Conservation (phyloP, 2,329 filamentous ascomycete species). For the Magnaporthiopsis rhizophila region DNA sequence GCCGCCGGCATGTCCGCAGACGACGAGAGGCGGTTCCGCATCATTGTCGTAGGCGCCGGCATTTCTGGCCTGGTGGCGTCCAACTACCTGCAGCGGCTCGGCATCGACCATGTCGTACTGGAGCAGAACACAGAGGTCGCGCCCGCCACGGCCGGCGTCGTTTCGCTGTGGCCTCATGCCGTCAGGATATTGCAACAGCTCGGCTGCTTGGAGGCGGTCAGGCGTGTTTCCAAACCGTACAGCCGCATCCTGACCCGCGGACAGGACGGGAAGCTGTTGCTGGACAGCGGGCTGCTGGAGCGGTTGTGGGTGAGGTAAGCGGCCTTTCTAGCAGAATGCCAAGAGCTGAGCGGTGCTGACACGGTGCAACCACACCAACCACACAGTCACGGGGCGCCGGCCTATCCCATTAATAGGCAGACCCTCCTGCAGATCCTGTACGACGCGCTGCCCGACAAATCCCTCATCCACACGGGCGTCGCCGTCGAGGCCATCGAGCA, state of each 20-base stretch:
- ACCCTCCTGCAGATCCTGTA: too few species aligned
- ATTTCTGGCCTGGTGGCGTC: too few species aligned
- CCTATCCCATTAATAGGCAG: too few species aligned
- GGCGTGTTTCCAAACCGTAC: conserved; percentile 1
- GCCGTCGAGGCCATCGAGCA: conserved; percentile 15
- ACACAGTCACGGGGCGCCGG: too few species aligned
- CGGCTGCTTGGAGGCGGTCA: conserved; percentile 20
- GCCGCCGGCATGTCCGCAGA: too few species aligned
- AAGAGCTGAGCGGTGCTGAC: too few species aligned
- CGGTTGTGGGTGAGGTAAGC: conserved; percentile 14
- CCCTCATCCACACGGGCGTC: conserved; percentile 22
- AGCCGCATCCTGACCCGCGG: conserved; percentile 9
- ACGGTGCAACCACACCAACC: too few species aligned
- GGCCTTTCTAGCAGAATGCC: too few species aligned
- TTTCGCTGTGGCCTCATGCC: conserved; percentile 35
- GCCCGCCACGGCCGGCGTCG: conserved; percentile 11
- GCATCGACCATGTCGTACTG: too few species aligned
- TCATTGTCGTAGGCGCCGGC: conserved; percentile 1
- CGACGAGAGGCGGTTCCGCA: background rate
- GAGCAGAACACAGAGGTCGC: too few species aligned
- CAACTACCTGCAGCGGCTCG: too few species aligned
- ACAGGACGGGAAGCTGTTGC: conserved; percentile 24
- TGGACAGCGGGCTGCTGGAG: conserved; percentile 22
- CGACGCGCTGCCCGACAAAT: conserved; percentile 15
- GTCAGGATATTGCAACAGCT: conserved; percentile 41